Evolutionary conservation across 1,139 yeast genomes (phyloP), one percentile per base, ranked within the genome.

Genomic region (Yamadazyma diddensiae): DNA sequence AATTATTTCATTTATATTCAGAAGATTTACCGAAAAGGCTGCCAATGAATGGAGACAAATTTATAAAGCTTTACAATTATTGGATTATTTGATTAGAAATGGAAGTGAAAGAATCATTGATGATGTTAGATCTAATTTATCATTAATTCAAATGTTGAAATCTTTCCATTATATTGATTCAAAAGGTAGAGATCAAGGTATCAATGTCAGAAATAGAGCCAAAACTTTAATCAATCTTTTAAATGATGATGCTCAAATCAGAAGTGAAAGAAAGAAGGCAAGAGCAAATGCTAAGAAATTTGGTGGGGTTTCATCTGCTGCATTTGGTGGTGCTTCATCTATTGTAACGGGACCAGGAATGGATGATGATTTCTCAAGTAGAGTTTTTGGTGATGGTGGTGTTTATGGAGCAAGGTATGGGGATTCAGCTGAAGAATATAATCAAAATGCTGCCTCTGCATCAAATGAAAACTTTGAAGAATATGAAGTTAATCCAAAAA

Each of bases 1-100:
- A 52, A 77, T 83, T 39, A 63, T 79, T 32, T 79, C 83, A 3
- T 79, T 82, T 70, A 70, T 81, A 22, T 79, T 81, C 53, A 70
- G 86, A 51, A 73, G 97, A 42, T 88, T 90, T 61, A 87, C 96
- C 6, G 97, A 90, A 57, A 94, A 94, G 61, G 77, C 94, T 5
- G 95, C 97, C 33, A 83, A 81, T 53, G 97, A 92, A 62, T 92
- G 99, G 99, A 79, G 99, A 57, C 99, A 92, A 57, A 90, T 92
- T 43, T 92, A 92, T 66, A 92, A 92, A 63, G 80, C 96, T 6
- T 70, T 92, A 47, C 97, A 90, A 57, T 70, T 92, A 52, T 73
- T 92, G 55, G 99, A 92, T 50, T 92, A 86, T 55, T 71, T 92
- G 50, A 74, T 94, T 44, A 87, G 87, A 55, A 85, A 92, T 53